Evolutionary conservation across 106 monocot genomes (phyloP).

Genomic region (Triglochin maritima): DNA sequence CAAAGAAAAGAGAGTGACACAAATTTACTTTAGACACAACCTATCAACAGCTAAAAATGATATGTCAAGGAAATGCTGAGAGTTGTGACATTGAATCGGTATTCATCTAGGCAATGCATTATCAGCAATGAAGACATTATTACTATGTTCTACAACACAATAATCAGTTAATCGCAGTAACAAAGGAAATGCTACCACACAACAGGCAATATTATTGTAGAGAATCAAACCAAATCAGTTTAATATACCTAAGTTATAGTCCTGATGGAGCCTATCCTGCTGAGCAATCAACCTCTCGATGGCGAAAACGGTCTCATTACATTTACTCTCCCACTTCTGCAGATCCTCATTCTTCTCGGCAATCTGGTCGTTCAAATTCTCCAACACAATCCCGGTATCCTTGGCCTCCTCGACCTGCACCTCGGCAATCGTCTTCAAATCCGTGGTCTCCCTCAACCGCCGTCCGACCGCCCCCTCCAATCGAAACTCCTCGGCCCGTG

Average conservation of each 20-base stretch:
- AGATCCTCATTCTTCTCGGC: slow-evolving; percentile 32
- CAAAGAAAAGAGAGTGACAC: too few relatives aligned
- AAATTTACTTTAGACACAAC: too few relatives aligned
- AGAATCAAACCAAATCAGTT: neutral
- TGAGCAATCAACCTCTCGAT: slow-evolving; percentile 28
- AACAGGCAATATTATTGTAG: too few relatives aligned
- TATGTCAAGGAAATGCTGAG: too few relatives aligned
- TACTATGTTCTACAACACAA: too few relatives aligned
- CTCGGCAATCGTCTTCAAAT: slow-evolving; percentile 33
- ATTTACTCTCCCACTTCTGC: slow-evolving; percentile 29
- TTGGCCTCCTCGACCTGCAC: slow-evolving; percentile 19
- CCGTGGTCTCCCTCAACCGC: slow-evolving; percentile 13
- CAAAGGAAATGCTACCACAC: too few relatives aligned
- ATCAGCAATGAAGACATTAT: too few relatives aligned
- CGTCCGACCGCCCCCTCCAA: slow-evolving; percentile 12
- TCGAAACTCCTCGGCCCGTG: slow-evolving; percentile 29
- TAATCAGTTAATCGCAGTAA: too few relatives aligned
- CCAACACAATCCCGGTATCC: slow-evolving; percentile 30
- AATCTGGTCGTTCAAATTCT: slow-evolving; percentile 24
- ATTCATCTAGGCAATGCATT: too few relatives aligned
- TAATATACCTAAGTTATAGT: slow-evolving; percentile 38
- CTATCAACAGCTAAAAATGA: too few relatives aligned
- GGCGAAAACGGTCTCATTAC: slow-evolving; percentile 19
- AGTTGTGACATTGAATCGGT: too few relatives aligned
- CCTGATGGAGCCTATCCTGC: slow-evolving; percentile 34